Conservation (phyloP, 345 rosid species). For the Arabidopsis suecica region DNA sequence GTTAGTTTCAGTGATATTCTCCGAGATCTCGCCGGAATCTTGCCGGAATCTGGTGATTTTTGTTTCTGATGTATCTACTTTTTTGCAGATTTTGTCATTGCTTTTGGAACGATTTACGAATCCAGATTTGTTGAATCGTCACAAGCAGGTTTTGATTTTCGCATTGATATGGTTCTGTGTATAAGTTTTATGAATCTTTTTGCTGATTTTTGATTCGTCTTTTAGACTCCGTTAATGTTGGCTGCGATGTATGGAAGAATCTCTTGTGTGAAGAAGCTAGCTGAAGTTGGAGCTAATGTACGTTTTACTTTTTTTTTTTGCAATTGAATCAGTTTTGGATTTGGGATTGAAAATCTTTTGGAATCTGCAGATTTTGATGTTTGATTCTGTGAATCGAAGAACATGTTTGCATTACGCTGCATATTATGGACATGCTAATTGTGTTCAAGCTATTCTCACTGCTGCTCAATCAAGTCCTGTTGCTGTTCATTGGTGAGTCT, state of each 20-base stretch:
- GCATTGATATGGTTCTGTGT: slow-evolving; percentile 7
- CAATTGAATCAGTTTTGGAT: neutral
- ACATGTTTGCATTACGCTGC: slow-evolving; percentile 98
- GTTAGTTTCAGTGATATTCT: slow-evolving; percentile 41
- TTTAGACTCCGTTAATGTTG: slow-evolving; percentile 93
- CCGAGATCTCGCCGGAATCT: slow-evolving; percentile 30
- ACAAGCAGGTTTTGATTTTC: slow-evolving; percentile 73
- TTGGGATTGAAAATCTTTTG: neutral
- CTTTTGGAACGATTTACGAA: slow-evolving; percentile 73
- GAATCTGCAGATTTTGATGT: slow-evolving; percentile 75
- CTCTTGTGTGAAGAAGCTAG: slow-evolving; percentile 76
- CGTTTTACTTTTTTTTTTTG: neutral
- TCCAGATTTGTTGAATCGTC: slow-evolving; percentile 86
- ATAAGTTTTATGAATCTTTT: neutral
- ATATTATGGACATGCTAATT: slow-evolving; percentile 80
- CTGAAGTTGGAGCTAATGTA: slow-evolving; percentile 97
- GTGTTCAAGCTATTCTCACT: slow-evolving; percentile 81
- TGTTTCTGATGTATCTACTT: slow-evolving; percentile 6
- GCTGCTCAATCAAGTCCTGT: slow-evolving; percentile 84
- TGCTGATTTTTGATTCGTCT: neutral
- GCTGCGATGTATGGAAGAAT: slow-evolving; percentile 98
- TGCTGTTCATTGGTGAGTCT: slow-evolving; percentile 75
- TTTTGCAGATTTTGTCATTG: slow-evolving; percentile 73
- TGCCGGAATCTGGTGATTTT: slow-evolving; percentile 17
- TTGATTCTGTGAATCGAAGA: slow-evolving; percentile 86